phyloP scores from a whole-genome alignment of 2,329 filamentous ascomycete species.

The Thelonectria rubi region DNA sequence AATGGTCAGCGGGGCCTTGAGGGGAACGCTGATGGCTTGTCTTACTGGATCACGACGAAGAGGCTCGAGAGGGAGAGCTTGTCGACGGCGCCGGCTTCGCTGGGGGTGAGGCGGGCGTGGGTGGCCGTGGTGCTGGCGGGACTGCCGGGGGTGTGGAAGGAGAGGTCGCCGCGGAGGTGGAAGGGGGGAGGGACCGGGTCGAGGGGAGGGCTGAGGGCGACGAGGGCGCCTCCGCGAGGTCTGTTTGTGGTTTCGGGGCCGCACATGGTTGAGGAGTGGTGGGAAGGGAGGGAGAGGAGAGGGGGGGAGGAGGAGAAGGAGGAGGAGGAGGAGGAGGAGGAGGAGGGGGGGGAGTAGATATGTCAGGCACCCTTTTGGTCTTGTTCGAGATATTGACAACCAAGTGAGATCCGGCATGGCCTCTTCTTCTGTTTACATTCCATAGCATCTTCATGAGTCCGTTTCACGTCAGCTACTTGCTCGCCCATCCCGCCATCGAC shows the following conservation, averaged over 20 bases:
- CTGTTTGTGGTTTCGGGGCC: conserved; percentile 53
- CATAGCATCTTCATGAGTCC: not conserved
- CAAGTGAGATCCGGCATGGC: no score
- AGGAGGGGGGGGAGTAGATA: not conserved
- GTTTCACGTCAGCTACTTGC: conserved; percentile 30
- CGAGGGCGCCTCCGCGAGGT: conserved; percentile 57
- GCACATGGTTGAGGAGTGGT: conserved; percentile 50
- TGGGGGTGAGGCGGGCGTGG: conserved; percentile 53
- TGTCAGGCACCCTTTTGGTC: no score
- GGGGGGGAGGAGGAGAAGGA: not conserved
- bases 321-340: not conserved
- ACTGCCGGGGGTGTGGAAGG: conserved; percentile 54
- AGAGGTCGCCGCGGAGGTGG: conserved; percentile 49
- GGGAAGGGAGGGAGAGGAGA: not conserved
- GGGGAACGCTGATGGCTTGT: not conserved
- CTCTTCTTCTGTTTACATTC: no score
- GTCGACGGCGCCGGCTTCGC: conserved; percentile 29
- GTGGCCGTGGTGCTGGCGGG: conserved; percentile 52
- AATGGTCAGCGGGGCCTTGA: conserved; percentile 17
- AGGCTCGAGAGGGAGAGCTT: conserved; percentile 39
- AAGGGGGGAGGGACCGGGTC: conserved; percentile 7
- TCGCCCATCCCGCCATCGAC: not conserved
- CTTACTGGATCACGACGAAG: conserved; percentile 58
- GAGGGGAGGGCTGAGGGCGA: conserved; percentile 50
- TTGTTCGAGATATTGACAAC: no score